These are phyloP conservation scores for Suaeda aralocaspica DNA, from an alignment of 148 eudicot species.

Conservation along the genomic window DNA sequence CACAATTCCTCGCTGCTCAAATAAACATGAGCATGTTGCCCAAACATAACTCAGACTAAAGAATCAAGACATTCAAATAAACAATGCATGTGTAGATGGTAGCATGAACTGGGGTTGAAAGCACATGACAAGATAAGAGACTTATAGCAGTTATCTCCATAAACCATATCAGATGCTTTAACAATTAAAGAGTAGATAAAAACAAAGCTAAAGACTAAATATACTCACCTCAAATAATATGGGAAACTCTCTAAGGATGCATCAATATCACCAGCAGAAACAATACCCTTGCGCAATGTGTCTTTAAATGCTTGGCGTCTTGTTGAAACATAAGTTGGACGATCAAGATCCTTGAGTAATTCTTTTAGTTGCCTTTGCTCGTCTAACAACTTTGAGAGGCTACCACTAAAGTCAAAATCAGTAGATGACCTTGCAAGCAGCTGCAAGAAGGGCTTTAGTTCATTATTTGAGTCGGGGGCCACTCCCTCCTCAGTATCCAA, in stretches of 20 bases:
- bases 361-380: constrained; percentile 49
- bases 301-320: constrained; percentile 63
- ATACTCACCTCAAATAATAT: constrained; percentile 68
- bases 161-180: background rate
- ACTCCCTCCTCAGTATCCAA: constrained; percentile 47
- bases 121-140: background rate
- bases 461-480: constrained; percentile 32
- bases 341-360: constrained; percentile 47
- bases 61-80: too few relatives aligned
- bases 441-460: constrained; percentile 48
- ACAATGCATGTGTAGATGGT: too few relatives aligned
- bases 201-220: background rate
- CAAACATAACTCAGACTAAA: too few relatives aligned
- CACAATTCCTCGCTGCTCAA: too few relatives aligned
- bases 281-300: constrained; percentile 43
- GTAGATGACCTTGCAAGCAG: constrained; percentile 44
- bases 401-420: constrained; percentile 43
- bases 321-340: constrained; percentile 35
- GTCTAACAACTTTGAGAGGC: constrained; percentile 51
- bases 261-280: constrained; percentile 48
- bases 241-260: constrained; percentile 76
- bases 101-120: too few relatives aligned
- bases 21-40: too few relatives aligned
- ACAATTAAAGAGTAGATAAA: background rate
- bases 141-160: background rate